Evolutionary conservation across 192 early-diverging fungal genomes (phyloP), one percentile per base, ranked within the genome.

Genomic region (Podila horticola): DNA sequence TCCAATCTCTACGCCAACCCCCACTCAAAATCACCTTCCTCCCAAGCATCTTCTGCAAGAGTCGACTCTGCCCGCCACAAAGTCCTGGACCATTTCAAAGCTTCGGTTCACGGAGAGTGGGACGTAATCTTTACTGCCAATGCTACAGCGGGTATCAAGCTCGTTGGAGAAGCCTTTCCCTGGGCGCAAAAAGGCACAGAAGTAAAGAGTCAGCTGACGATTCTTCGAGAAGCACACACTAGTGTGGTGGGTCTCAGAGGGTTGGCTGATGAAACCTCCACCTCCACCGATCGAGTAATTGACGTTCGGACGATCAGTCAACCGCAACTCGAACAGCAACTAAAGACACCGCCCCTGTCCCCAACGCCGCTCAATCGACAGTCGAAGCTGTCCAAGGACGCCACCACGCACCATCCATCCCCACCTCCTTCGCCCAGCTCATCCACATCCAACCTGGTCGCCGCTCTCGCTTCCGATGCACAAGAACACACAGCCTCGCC

Each of bases 71-170:
- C 85, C 24, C 85, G 92, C 55, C 74, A 79, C 69, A 86, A 87
- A 13, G 70, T 93, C 29, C 82, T 92, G 7, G 69, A 60, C 15
- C 89, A 90, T 67, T 86, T 94, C 58, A 86, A 87, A 55, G 88
- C 90, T 1, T 83, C 85, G 12, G 62, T 71, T n/a, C 84, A 85
- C 13, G 75, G 82, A 28, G 76, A 89, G 8, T 95, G 93, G 74
- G 82, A 87, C 3, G 89, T 93, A 10, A 84, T 97, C 9, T 95
- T 97, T 64, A 95, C 94, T 2, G 86, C 88, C 29, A 93, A 93
- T 74, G 93, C 95, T 10, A 95, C 94, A 0, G 92, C 88, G 9
- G 93, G 92, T 9, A 87, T 94, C 55, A 91, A 91, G 68, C 70
- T 96, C 8, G 91, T 93, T 0, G 94, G 90, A 5, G 95, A 97